phyloP scores from a whole-genome alignment of 306 rosid genomes.

The Potentilla sterilis region DNA sequence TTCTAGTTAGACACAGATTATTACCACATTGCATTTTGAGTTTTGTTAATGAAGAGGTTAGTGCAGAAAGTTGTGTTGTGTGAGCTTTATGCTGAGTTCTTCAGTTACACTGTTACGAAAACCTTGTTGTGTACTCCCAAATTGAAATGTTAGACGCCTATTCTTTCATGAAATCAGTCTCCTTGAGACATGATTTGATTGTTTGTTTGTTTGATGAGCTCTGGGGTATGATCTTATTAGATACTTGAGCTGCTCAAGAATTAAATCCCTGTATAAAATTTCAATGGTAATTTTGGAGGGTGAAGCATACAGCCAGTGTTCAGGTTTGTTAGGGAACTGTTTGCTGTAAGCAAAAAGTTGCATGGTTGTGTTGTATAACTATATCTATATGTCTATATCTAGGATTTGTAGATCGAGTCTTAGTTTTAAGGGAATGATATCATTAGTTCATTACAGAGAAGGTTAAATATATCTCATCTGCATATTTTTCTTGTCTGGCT shows the following conservation, averaged over 20 bases:
- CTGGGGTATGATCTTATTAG: background rate
- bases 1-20: background rate
- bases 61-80: background rate
- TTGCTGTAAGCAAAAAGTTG: constrained; percentile 13
- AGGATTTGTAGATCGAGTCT: constrained; percentile 19
- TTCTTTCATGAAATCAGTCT: background rate
- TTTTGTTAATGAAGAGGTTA: background rate
- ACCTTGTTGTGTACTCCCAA: constrained; percentile 2
- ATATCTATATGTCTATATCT: background rate
- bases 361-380: constrained; percentile 10
- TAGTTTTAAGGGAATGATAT: background rate
- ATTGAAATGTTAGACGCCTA: background rate
- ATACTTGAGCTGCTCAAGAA: background rate
- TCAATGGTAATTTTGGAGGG: constrained; percentile 6
- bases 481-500: no score
- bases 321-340: constrained; percentile 13
- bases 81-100: background rate
- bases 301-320: constrained; percentile 1
- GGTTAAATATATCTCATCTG: background rate
- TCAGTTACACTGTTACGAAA: background rate
- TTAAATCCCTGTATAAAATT: constrained; percentile 15
- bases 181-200: background rate
- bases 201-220: background rate
- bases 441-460: background rate
- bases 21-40: background rate